Evolutionary conservation across 1,284 basidiomycete genomes (phyloP), one percentile per base, ranked within the genome.

Genomic region (Puccinia coronata): DNA sequence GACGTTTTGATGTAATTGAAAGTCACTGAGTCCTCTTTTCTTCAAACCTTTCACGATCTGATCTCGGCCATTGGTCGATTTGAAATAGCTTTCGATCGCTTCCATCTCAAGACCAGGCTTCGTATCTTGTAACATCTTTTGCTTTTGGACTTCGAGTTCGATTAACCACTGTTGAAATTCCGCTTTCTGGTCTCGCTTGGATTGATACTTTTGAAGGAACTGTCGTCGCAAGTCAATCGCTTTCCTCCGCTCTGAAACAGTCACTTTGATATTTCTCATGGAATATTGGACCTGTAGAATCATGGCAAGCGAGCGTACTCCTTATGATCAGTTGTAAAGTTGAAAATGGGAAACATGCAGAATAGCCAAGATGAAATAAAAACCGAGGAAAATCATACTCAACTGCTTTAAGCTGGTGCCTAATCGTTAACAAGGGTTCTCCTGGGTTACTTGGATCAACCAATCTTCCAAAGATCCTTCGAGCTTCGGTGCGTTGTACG

Each of bases 401-500:
- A 28, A 81, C 70, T 4, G 71, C 61, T 81, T 81, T 51, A 11
- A 81, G 28, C 65, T 81, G 79, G 9, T 25, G 73, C 34, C 59
- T 43, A 39, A 81, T 81, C 9, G 79, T 81, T 34, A n/a, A 65
- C 31, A 81, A 74, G n/a, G 79, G 79, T 67, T 81, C 79, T 61
- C 71, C 70, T 34, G 79, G 79, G 63, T 81, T 73, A 51, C 57
- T 59, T 18, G 79, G 71, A 74, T 81, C 79, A 31, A 74, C 70
- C 18, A 81, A 25, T 74, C 53, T 63, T 6, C 79, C 71, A 53
- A 81, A 81, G 34, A 92, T 84, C 82, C 93, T 87, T 83, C 91
- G 88, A 59, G 89, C 88, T 85, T 95, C 94, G 83, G 92, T 92
- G 82, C 88, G 88, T 86, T 97, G 95, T n/a, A 94, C 94, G 20